Percentiles rank a stretch among this genome's conserved stretches.
phyloP scores from a whole-genome alignment of 2,329 filamentous ascomycete genomes.

The Rhinocladiella mackenziei region DNA sequence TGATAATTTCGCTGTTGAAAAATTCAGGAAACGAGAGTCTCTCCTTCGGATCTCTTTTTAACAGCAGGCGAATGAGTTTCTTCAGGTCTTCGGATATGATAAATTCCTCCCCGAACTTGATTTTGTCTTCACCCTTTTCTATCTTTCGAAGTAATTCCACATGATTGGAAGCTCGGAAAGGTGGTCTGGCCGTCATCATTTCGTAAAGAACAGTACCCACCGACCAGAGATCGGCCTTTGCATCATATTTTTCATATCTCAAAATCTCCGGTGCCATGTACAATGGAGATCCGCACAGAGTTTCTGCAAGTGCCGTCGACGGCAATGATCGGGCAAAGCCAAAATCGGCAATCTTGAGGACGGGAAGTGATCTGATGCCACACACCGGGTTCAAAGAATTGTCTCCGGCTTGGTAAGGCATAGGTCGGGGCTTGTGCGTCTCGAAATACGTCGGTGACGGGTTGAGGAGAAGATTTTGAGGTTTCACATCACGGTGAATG shows the following conservation, averaged over 20 bases:
- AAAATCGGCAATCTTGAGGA: constrained; percentile 97
- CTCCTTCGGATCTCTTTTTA: constrained; percentile 83
- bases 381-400: constrained; percentile 76
- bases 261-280: constrained; percentile 99
- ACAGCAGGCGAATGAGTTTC: constrained; percentile 68
- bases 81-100: constrained; percentile 73
- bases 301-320: constrained; percentile 87
- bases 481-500: constrained; percentile 95
- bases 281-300: constrained; percentile 88
- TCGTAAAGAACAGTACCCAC: constrained; percentile 93
- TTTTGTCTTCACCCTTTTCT: constrained; percentile 78
- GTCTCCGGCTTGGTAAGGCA: constrained; percentile 73
- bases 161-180: constrained; percentile 89
- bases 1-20: constrained; percentile 71
- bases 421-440: constrained; percentile 55
- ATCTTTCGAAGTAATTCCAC: constrained; percentile 91
- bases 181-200: constrained; percentile 86
- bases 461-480: constrained; percentile 88
- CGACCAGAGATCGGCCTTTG: constrained; percentile 95
- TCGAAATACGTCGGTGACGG: constrained; percentile 71
- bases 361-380: constrained; percentile 79
- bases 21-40: constrained; percentile 82
- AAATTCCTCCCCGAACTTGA: constrained; percentile 73
- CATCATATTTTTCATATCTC: constrained; percentile 94
- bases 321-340: constrained; percentile 94